Evolutionary conservation across 1,284 basidiomycete species (phyloP).

Genomic region (Neolentinus lepideus): DNA sequence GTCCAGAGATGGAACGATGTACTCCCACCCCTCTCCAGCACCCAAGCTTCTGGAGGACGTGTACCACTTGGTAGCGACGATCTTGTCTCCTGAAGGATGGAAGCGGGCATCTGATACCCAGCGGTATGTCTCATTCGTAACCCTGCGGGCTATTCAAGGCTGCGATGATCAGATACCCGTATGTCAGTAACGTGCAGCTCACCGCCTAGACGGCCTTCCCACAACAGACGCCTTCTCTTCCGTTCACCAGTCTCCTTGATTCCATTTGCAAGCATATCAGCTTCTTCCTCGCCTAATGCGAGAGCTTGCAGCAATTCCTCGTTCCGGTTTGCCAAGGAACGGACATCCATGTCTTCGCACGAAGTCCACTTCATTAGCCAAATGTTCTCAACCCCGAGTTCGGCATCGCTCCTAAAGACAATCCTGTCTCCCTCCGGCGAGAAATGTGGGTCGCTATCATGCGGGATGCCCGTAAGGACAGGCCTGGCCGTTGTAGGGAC

Average conservation of each 20-base stretch:
- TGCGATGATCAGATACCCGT: neutral
- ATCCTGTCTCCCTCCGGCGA: conserved; percentile 55
- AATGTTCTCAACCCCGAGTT: conserved; percentile 64
- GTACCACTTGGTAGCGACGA: conserved; percentile 74
- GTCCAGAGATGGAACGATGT: conserved; percentile 43
- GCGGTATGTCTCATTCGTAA: conserved; percentile 69
- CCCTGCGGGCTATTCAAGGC: conserved; percentile 38
- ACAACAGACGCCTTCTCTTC: conserved; percentile 38
- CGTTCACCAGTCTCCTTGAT: conserved; percentile 41
- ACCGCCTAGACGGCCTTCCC: conserved; percentile 56
- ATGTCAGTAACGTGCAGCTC: conserved; percentile 12
- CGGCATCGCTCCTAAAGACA: conserved; percentile 65
- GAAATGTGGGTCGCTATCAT: conserved; percentile 67
- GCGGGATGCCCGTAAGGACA: conserved; percentile 51
- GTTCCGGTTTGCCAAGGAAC: conserved; percentile 17
- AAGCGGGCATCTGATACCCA: conserved; percentile 63
- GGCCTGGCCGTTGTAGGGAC: conserved; percentile 34
- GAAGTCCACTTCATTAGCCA: conserved; percentile 62
- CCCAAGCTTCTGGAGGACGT: conserved; percentile 52
- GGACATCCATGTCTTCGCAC: conserved; percentile 51
- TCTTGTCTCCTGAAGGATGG: conserved; percentile 51
- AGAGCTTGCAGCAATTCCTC: conserved; percentile 29
- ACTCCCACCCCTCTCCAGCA: conserved; percentile 69
- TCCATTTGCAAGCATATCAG: conserved; percentile 39
- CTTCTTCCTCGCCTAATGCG: conserved; percentile 33